These are phyloP conservation scores for Cichorium intybus DNA, from an alignment of 140 eudicot species.

Conservation along the genomic window DNA sequence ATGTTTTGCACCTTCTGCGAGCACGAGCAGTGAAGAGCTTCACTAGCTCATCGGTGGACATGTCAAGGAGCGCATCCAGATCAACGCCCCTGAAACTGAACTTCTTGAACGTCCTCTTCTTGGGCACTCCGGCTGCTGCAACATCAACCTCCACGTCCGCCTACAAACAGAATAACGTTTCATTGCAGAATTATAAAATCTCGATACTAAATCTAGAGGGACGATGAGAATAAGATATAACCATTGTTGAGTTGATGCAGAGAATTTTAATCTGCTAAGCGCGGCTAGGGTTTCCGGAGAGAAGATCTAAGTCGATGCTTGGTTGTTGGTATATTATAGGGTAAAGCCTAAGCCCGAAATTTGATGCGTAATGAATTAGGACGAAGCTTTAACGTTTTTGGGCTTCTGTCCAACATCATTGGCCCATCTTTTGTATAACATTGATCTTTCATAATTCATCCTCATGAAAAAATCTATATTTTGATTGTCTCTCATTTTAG, in stretches of 20 bases:
- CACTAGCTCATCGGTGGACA: conserved; percentile 82
- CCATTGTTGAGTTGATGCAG: not conserved
- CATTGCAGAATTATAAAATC: not conserved
- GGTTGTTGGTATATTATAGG: not conserved
- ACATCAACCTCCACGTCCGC: conserved; percentile 18
- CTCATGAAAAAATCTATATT: no score
- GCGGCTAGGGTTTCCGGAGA: not conserved
- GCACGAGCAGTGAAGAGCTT: conserved; percentile 71
- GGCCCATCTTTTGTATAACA: not conserved
- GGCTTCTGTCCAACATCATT: not conserved
- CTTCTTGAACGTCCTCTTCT: conserved; percentile 89
- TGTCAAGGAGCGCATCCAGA: conserved; percentile 68
- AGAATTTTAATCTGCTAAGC: not conserved
- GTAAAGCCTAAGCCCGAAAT: not conserved
- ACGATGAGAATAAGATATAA: not conserved
- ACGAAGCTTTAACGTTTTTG: not conserved
- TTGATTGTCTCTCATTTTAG: no score
- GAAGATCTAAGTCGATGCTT: not conserved
- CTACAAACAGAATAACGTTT: not conserved
- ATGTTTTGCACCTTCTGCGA: conserved; percentile 51
- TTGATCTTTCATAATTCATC: no score
- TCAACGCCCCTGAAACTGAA: conserved; percentile 75
- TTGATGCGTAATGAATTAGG: not conserved
- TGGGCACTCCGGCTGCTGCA: conserved; percentile 46
- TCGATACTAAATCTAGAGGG: not conserved